Conservation (phyloP, 1,284 basidiomycete genomes). For the Inonotus hispidus region DNA sequence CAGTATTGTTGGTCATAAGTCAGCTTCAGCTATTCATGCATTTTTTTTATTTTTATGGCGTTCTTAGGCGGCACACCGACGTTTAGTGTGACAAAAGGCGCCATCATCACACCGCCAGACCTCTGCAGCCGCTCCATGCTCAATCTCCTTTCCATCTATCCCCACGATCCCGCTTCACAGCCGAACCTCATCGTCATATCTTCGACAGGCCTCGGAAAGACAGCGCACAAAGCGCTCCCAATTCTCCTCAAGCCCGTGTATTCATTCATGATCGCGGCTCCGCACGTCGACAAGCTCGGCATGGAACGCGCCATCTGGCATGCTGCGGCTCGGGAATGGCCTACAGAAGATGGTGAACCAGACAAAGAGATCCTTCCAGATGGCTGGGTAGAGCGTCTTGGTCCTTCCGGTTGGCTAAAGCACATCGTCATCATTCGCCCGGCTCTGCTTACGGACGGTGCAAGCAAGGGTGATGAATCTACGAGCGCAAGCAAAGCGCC, state of each 20-base stretch:
- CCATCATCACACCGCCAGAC: constrained; percentile 40
- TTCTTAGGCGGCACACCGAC: constrained; percentile 35
- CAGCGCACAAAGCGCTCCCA: constrained; percentile 43
- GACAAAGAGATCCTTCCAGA: constrained; percentile 6
- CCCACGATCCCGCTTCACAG: constrained; percentile 26
- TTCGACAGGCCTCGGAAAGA: constrained; percentile 43
- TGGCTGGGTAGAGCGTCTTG: constrained; percentile 19
- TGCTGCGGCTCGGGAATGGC: constrained; percentile 36
- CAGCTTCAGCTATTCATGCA: background rate
- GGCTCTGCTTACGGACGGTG: constrained; percentile 51
- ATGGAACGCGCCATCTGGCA: constrained; percentile 44
- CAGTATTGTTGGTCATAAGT: constrained; percentile 20
- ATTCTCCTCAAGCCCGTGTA: constrained; percentile 44
- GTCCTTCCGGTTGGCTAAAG: constrained; percentile 36
- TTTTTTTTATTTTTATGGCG: background rate
- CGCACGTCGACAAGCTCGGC: constrained; percentile 55
- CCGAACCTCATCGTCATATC: constrained; percentile 50
- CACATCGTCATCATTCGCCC: constrained; percentile 49
- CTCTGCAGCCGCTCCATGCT: constrained; percentile 46
- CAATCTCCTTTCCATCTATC: constrained; percentile 44
- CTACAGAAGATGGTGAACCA: constrained; percentile 31
- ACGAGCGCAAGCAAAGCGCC: constrained; percentile 23
- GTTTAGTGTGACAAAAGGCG: constrained; percentile 39
- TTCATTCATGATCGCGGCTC: constrained; percentile 32
- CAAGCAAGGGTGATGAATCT: constrained; percentile 43